A percentile compares a stretch with the other conserved stretches of the same genome.
These are phyloP conservation scores for Meira miltonrushii DNA, from an alignment of 1,284 basidiomycete genomes.

Conservation along the genomic window DNA sequence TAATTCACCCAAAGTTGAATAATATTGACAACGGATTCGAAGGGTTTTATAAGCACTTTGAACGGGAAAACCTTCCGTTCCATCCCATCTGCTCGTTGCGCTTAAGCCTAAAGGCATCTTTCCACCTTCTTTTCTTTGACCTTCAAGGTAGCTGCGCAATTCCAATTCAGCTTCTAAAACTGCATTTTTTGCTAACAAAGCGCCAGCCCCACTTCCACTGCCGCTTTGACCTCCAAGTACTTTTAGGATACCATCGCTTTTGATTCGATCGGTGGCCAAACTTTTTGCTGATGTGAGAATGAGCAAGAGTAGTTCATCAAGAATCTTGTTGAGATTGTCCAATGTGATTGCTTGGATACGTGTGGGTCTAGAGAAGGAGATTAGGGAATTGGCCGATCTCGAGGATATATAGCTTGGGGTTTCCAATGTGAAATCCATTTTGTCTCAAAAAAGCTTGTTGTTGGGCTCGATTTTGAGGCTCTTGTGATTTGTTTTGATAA, in stretches of 20 bases:
- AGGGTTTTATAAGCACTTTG: conserved; percentile 39
- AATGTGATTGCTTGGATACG: conserved; percentile 42
- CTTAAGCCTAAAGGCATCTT: conserved; percentile 41
- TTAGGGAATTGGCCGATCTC: conserved; percentile 38
- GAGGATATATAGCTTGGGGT: conserved; percentile 32
- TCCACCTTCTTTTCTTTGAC: conserved; percentile 39
- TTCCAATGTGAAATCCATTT: background rate
- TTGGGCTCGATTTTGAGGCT: too few relatives aligned
- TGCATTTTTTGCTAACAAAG: conserved; percentile 38
- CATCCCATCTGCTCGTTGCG: conserved; percentile 41
- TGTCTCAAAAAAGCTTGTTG: too few relatives aligned
- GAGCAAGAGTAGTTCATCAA: conserved; percentile 40
- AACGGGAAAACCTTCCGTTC: conserved; percentile 39
- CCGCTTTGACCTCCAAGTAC: conserved; percentile 34
- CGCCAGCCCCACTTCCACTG: conserved; percentile 8
- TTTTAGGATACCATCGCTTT: conserved; percentile 39
- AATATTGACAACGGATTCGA: conserved; percentile 36
- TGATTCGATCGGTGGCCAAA: conserved; percentile 45
- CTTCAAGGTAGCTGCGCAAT: conserved; percentile 37
- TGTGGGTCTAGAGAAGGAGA: conserved; percentile 42
- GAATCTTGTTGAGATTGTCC: conserved; percentile 32
- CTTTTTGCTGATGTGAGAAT: conserved; percentile 37
- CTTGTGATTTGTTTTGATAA: too few relatives aligned
- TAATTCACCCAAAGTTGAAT: conserved; percentile 38
- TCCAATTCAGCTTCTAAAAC: conserved; percentile 47